Percentiles rank a stretch among this genome's conserved stretches.
phyloP scores from a whole-genome alignment of 441 rosid species.

The Erysimum cheiri region DNA sequence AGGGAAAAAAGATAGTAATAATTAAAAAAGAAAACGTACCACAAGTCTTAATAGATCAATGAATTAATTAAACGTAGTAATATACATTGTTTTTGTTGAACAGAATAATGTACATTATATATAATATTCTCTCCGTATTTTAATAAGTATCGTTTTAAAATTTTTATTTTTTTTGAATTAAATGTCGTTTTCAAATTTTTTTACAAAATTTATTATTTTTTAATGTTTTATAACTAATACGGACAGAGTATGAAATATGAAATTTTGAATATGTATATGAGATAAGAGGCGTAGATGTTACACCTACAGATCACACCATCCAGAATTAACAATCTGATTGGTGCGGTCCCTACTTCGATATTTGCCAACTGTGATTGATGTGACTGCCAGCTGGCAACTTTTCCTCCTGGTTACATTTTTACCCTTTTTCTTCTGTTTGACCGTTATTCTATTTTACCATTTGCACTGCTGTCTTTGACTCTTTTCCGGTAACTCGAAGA shows the following conservation, averaged over 20 bases:
- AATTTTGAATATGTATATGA: background rate
- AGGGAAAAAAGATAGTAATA: background rate
- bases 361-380: constrained; percentile 46
- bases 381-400: constrained; percentile 46
- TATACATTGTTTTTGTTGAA: background rate
- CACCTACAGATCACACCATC: constrained; percentile 46
- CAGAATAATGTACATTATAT: constrained; percentile 22
- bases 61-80: constrained; percentile 1
- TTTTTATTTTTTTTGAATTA: too few relatives aligned
- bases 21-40: background rate
- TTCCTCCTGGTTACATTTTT: background rate
- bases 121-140: too few relatives aligned
- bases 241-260: constrained; percentile 5
- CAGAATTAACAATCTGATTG: constrained; percentile 45
- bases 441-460: constrained; percentile 21
- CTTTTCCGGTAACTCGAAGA: constrained; percentile 7
- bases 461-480: constrained; percentile 17
- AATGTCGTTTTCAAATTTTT: too few relatives aligned
- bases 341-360: constrained; percentile 36
- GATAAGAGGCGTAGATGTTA: constrained; percentile 45
- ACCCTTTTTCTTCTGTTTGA: constrained; percentile 15
- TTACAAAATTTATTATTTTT: too few relatives aligned
- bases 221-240: too few relatives aligned
- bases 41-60: constrained; percentile 13
- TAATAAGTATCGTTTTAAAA: too few relatives aligned